These are phyloP conservation scores for Nicotiana undulata DNA, from an alignment of 257 asterid species.

Conservation along the genomic window DNA sequence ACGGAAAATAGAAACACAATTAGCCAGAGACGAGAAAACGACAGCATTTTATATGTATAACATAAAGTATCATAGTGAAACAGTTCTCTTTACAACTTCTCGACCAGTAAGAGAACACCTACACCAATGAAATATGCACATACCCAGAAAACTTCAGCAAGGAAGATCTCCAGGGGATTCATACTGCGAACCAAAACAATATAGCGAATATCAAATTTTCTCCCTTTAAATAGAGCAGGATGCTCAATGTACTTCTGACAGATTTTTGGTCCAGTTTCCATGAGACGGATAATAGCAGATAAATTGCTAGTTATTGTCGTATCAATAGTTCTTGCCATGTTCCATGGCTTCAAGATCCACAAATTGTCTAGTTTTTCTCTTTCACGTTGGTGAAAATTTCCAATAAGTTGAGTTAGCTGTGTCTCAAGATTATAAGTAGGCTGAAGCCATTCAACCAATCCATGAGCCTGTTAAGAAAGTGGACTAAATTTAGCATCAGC, in stretches of 20 bases:
- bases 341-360: conserved; percentile 99
- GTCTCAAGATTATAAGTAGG: conserved; percentile 96
- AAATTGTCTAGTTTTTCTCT: conserved; percentile 58
- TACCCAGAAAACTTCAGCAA: conserved; percentile 90
- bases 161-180: conserved; percentile 75
- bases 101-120: background rate
- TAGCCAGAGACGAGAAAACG: background rate
- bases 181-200: conserved; percentile 72
- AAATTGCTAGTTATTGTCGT: conserved; percentile 73
- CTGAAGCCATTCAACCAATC: conserved; percentile 88
- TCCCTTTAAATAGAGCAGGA: conserved; percentile 85
- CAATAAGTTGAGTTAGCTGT: conserved; percentile 70
- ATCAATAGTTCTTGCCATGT: conserved; percentile 98
- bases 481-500: conserved; percentile 17
- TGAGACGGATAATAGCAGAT: conserved; percentile 82
- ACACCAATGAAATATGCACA: conserved; percentile 8
- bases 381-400: conserved; percentile 61
- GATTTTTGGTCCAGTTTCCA: conserved; percentile 98
- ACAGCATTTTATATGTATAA: background rate
- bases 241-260: conserved; percentile 96
- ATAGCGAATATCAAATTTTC: conserved; percentile 89
- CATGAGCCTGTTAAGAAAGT: conserved; percentile 55
- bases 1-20: conserved; percentile 12
- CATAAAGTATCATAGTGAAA: background rate
- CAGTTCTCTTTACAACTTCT: background rate